Base-by-base conservation (phyloP, 768 basidiomycete genomes). In the Pisolithus albus region DNA sequence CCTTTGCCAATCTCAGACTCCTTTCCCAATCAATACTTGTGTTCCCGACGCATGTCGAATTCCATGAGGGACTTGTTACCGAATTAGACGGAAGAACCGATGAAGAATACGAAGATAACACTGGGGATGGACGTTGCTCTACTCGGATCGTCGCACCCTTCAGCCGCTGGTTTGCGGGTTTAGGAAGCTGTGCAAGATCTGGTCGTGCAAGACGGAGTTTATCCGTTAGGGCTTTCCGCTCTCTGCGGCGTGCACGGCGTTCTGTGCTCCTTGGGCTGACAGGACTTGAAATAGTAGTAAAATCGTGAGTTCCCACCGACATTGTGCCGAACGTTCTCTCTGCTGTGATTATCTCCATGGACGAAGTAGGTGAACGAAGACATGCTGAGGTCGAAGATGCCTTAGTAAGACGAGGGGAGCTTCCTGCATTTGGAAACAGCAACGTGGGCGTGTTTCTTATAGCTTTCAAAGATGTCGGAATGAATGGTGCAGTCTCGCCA, bases 121-220 rank as follows among this genome's bases (percentile, higher is more conserved):
- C 26, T 24, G 15, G 6, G 3, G 34, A 37, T 19, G 21, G 40
- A 13, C 7, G n/a, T 43, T 23, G 28, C 4, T n/a, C 2, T 23
- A 24, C 38, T 28, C 21, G 18, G 18, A 15, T 26, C 47, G 58
- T 13, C 43, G 52, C 16, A 52, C 45, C 21, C 2, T 57, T 50
- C 18, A 55, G 62, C 18, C 59, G 39, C 13, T 62, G 51, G 45
- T 54, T 60, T 13, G 64, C 64, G 9, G 63, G 58, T 47, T 64
- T 68, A 5, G 45, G 43, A 2, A 66, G 58, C 7, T 60, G 59
- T 1, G 74, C 70, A 7, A 72, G 67, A 49, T 75, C 70, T 2
- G 79, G 80, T 24, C 73, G 71, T 10, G 75, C 76, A 13, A 57
- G 59, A 4, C 72, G 69, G 15, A 81, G 63, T 32, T 70, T 72